A percentile compares a stretch with the other conserved stretches of the same genome.
These are phyloP conservation scores for Eucalyptus fibrosa DNA, from an alignment of 345 rosid species.

Conservation along the genomic window DNA sequence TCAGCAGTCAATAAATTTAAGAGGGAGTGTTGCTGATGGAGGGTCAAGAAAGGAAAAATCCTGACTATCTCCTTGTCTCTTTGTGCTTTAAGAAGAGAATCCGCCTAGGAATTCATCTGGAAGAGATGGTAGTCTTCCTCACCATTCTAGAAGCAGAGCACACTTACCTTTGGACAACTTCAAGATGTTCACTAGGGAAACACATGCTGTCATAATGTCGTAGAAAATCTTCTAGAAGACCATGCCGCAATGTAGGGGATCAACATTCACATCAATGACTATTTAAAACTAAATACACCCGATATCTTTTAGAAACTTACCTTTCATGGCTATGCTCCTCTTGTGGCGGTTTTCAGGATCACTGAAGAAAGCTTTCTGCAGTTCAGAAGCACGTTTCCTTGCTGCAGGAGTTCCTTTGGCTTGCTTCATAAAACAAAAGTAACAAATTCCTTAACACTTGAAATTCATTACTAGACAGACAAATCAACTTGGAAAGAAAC, in stretches of 20 bases:
- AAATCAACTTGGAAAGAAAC: not conserved
- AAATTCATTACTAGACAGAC: not conserved
- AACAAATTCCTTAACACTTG: not conserved
- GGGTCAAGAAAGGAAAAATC: not conserved
- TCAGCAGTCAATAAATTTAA: not conserved
- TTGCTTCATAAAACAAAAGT: conserved; percentile 29
- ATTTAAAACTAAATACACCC: not conserved
- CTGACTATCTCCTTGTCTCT: not conserved
- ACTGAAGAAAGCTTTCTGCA: conserved; percentile 68
- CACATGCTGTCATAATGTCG: not conserved
- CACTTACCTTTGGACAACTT: not conserved
- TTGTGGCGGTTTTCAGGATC: conserved; percentile 69
- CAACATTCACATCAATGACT: not conserved
- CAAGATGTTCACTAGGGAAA: not conserved
- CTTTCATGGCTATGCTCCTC: conserved; percentile 90
- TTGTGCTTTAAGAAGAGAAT: not conserved
- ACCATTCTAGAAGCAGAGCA: not conserved
- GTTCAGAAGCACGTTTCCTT: conserved; percentile 68
- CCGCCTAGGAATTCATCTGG: not conserved
- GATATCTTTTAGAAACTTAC: conserved; percentile 3
- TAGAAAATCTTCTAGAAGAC: not conserved
- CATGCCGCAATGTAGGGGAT: not conserved
- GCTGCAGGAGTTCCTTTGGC: conserved; percentile 83
- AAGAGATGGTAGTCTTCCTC: not conserved
- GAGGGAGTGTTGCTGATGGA: not conserved